Evolutionary conservation across 2,329 filamentous ascomycete genomes (phyloP).

Genomic region (Coniella vitis): DNA sequence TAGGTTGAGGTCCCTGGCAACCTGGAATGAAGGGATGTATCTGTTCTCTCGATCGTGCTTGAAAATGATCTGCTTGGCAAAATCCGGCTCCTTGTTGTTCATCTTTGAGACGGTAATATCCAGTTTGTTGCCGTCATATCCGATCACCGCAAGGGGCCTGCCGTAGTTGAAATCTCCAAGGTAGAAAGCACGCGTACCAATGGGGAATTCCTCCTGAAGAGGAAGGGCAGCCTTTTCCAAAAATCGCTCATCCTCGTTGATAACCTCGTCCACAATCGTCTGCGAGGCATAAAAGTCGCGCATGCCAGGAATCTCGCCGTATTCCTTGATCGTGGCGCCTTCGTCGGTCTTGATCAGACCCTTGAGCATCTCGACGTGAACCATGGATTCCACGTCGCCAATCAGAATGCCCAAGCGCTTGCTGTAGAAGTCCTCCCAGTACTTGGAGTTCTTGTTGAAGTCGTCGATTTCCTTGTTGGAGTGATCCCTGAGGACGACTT

Average conservation of each 20-base stretch:
- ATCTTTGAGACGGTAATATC: conserved; percentile 71
- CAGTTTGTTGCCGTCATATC: conserved; percentile 67
- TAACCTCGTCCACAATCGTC: conserved; percentile 79
- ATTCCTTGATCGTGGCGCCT: conserved; percentile 88
- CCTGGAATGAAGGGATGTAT: conserved; percentile 83
- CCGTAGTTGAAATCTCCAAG: conserved; percentile 91
- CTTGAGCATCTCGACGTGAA: conserved; percentile 90
- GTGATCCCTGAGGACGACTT: conserved; percentile 64
- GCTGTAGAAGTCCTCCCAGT: conserved; percentile 81
- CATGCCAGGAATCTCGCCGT: conserved; percentile 75
- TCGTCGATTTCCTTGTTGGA: conserved; percentile 69
- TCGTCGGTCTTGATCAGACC: conserved; percentile 86
- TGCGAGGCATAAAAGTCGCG: conserved; percentile 90
- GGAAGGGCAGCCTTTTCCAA: conserved; percentile 82
- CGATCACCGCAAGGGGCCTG: conserved; percentile 74
- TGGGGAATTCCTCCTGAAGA: conserved; percentile 85
- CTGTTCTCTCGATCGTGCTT: conserved; percentile 63
- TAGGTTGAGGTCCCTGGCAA: conserved; percentile 73
- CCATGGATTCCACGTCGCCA: conserved; percentile 77
- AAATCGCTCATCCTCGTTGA: conserved; percentile 89
- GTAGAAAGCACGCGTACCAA: conserved; percentile 81
- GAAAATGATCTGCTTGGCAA: conserved; percentile 66
- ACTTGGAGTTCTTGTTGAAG: conserved; percentile 76
- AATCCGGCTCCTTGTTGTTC: conserved; percentile 70
- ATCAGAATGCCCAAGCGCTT: conserved; percentile 85